Percentiles rank a stretch among this genome's conserved stretches.
Evolutionary conservation across 768 basidiomycete genomes (phyloP).

Genomic region (Rhodotorula diobovata): DNA sequence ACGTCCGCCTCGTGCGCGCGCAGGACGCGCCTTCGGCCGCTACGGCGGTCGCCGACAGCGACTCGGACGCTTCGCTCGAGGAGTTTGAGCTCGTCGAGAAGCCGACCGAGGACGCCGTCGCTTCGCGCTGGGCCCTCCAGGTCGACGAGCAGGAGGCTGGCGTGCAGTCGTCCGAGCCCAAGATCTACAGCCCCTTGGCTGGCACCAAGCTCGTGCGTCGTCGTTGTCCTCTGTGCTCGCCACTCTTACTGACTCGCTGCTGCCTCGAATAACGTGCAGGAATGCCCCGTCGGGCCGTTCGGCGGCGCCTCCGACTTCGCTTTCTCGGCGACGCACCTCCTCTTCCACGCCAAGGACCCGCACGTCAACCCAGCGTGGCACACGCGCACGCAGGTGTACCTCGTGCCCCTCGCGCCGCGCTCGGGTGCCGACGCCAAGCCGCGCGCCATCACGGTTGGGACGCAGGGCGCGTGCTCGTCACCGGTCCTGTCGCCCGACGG

Average conservation of each 20-base stretch:
- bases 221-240: constrained; percentile 53
- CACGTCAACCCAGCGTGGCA: constrained; percentile 63
- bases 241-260: no score
- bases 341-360: constrained; percentile 83
- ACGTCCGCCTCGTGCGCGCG: constrained; percentile 57
- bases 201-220: constrained; percentile 21
- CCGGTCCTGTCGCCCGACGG: constrained; percentile 66
- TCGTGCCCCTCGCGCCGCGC: constrained; percentile 55
- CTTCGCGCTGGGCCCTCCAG: neutral
- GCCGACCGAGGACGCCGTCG: neutral
- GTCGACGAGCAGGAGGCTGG: neutral
- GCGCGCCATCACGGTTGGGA: constrained; percentile 72
- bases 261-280: constrained; percentile 9
- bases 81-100: constrained; percentile 33
- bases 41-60: constrained; percentile 17
- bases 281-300: constrained; percentile 68
- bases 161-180: neutral
- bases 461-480: constrained; percentile 74
- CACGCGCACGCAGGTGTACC: constrained; percentile 82
- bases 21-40: constrained; percentile 29
- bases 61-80: constrained; percentile 16
- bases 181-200: constrained; percentile 12
- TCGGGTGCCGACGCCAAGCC: constrained; percentile 49
- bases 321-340: constrained; percentile 62
- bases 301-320: constrained; percentile 80